phyloP scores from a whole-genome alignment of 2,329 filamentous ascomycete species.

The Xylariales sp. region DNA sequence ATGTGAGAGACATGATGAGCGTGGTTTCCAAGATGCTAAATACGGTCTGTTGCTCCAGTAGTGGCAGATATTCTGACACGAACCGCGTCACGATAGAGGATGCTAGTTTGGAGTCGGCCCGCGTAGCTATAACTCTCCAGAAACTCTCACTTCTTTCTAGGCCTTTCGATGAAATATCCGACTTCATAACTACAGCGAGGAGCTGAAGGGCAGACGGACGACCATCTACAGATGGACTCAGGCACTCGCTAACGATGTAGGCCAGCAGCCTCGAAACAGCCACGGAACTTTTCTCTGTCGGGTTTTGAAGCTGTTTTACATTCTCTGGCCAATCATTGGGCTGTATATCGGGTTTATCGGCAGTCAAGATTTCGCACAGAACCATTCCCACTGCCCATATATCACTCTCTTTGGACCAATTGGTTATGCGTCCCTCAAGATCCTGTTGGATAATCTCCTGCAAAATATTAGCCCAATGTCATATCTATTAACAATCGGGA shows the following conservation, averaged over 20 bases:
- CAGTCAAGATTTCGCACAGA: not conserved
- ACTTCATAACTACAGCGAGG: not conserved
- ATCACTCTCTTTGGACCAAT: not conserved
- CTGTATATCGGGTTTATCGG: too few relatives aligned
- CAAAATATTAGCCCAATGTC: not conserved
- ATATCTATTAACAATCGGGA: too few relatives aligned
- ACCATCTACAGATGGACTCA: not conserved
- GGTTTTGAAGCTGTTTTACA: too few relatives aligned
- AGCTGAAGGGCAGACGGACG: constrained; percentile 4
- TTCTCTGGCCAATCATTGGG: too few relatives aligned
- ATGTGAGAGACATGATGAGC: not conserved
- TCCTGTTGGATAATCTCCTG: not conserved
- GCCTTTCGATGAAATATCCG: not conserved
- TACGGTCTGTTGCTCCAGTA: not conserved
- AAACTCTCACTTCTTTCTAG: not conserved
- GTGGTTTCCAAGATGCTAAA: not conserved
- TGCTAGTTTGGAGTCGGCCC: not conserved
- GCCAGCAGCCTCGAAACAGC: not conserved
- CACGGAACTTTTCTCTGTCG: not conserved
- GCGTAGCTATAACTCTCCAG: not conserved
- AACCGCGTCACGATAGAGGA: not conserved
- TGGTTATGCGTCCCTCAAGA: not conserved
- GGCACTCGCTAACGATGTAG: not conserved
- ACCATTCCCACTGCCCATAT: not conserved
- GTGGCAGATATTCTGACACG: not conserved